Percentiles rank a stretch among this genome's conserved stretches.
These are phyloP conservation scores for Tetrapyrgos nigripes DNA, from an alignment of 1,284 basidiomycete species.

Conservation along the genomic window DNA sequence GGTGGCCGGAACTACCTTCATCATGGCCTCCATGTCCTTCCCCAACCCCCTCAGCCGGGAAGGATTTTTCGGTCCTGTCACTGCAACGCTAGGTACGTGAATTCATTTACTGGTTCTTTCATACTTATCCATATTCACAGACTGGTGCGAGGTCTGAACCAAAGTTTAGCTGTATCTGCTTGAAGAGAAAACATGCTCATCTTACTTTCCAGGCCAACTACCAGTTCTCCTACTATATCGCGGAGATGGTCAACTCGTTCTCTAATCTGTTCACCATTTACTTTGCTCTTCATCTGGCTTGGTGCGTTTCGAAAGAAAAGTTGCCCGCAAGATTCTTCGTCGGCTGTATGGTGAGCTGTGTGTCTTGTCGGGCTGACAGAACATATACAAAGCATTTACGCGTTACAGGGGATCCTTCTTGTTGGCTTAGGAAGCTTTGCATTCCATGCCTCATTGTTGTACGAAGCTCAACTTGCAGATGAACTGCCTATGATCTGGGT, in stretches of 20 bases:
- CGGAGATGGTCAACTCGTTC: conserved; percentile 70
- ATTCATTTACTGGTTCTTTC: neutral
- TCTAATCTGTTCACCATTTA: conserved; percentile 65
- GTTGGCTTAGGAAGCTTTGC: conserved; percentile 70
- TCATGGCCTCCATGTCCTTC: conserved; percentile 1
- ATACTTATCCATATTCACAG: conserved; percentile 26
- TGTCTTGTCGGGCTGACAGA: neutral
- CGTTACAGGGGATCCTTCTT: conserved; percentile 58
- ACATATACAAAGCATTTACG: neutral
- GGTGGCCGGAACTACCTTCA: too few relatives aligned
- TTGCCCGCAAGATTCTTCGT: conserved; percentile 58
- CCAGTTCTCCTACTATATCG: conserved; percentile 72
- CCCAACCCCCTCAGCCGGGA: conserved; percentile 1
- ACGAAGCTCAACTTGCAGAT: conserved; percentile 70
- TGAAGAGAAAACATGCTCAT: neutral
- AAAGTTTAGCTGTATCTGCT: neutral
- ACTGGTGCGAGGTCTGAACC: conserved; percentile 69
- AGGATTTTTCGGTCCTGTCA: conserved; percentile 67
- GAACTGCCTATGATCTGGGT: conserved; percentile 77
- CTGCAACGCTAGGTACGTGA: conserved; percentile 52
- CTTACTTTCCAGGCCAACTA: conserved; percentile 60
- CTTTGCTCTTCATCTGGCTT: conserved; percentile 53
- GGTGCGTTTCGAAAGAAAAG: conserved; percentile 40
- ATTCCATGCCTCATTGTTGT: conserved; percentile 75
- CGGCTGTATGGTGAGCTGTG: conserved; percentile 54